Conservation (phyloP, 225 moss, liverwort and hornwort species). For the Pseudisothecium myosuroides region DNA sequence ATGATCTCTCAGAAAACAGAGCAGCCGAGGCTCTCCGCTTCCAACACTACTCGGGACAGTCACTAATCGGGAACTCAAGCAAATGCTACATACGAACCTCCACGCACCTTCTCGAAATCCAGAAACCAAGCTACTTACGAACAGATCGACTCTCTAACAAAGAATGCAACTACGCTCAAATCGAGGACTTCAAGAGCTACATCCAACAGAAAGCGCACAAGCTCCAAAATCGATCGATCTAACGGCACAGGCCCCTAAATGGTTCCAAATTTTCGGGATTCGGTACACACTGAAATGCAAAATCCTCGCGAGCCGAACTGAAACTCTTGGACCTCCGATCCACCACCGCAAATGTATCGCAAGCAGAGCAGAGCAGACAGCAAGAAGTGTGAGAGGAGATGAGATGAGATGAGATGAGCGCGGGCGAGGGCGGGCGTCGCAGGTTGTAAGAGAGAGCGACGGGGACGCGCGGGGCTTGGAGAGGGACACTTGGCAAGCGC, state of each 20-base stretch:
- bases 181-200: background rate
- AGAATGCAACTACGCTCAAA: background rate
- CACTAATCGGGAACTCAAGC: background rate
- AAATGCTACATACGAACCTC: background rate
- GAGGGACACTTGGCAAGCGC: slow-evolving; percentile 3
- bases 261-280: background rate
- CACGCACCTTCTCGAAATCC: background rate
- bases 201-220: background rate
- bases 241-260: background rate
- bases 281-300: background rate
- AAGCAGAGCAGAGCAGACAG: too few species aligned
- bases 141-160: background rate
- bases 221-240: background rate
- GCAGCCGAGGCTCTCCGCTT: background rate
- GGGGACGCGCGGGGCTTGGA: background rate
- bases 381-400: background rate
- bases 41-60: background rate
- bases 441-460: background rate
- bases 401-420: background rate
- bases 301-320: background rate
- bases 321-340: background rate
- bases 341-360: background rate
- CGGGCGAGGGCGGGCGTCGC: background rate
- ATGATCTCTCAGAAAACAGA: background rate
- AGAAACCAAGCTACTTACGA: background rate